Evolutionary conservation across 1,139 yeast genomes (phyloP), one percentile per base, ranked within the genome.

Genomic region (Magnusiomyces magnusii): DNA sequence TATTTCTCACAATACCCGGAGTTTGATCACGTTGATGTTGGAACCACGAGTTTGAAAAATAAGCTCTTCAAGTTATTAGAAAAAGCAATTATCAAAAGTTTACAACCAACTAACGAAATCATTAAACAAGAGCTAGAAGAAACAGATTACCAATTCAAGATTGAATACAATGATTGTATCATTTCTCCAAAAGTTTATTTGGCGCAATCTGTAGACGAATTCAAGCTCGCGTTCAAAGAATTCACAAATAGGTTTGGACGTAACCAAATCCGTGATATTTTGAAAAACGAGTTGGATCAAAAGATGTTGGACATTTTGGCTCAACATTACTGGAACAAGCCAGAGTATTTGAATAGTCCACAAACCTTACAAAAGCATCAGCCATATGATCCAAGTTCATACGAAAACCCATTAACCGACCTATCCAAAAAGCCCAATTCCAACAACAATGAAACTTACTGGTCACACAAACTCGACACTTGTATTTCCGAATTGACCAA

Each of bases 121-220:
- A 92, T 95, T 57, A 90, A 88, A 64, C 93, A 85, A 68, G 99
- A 93, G 71, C 79, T 91, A 57, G 99, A 95, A 71, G 99, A 95
- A 67, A 84, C 98, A 0, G 78, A 95, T 1, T 95, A 95, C 70
- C 86, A 87, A 70, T 93, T 90, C 76, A 95, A 95, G 71, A 99
- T 95, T 27, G 97, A 93, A 71, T 95, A 91, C 72, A 93, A 95
- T 70, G 99, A 95, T 71, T 82, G 98, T 60, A 87, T 87, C 47
- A 77, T 95, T 65, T 93, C 99, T 0, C 96, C 98, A 15, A 95
- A 91, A 67, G 89, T 95, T 64, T 93, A 93, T 70, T 79, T 95
- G 66, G 96, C 98, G 21, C 93, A 89, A 67, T 90, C 95, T 59
- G 83, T 93, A 53, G 99, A 95, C 73, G 77, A 88, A 56, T 79